Evolutionary conservation across 345 rosid genomes (phyloP).

Genomic region (Cardamine occulta): DNA sequence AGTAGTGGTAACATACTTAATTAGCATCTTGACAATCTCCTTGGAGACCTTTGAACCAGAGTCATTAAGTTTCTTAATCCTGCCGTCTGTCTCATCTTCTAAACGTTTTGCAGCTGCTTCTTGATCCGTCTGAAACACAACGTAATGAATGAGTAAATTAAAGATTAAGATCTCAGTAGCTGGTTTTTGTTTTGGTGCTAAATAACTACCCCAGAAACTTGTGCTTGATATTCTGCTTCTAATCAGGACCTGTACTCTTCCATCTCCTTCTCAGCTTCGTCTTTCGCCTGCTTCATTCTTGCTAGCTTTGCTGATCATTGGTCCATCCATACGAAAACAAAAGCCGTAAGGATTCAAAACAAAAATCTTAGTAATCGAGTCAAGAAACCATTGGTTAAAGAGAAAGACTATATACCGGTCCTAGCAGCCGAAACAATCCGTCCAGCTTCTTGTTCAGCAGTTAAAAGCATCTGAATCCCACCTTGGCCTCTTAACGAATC

Average conservation of each 20-base stretch:
- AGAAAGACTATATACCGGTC: conserved; percentile 28
- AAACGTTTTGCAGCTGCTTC: conserved; percentile 41
- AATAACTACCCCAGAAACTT: conserved; percentile 42
- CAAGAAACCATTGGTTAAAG: conserved; percentile 8
- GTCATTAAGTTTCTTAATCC: conserved; percentile 36
- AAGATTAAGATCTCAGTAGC: neutral
- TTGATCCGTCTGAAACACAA: conserved; percentile 39
- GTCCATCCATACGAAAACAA: neutral
- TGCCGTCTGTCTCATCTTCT: conserved; percentile 40
- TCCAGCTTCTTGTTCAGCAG: conserved; percentile 50
- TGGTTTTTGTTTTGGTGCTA: neutral
- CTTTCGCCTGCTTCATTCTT: conserved; percentile 50
- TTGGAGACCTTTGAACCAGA: conserved; percentile 42
- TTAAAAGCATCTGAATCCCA: conserved; percentile 48
- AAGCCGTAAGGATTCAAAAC: conserved; percentile 3
- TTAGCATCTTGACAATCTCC: conserved; percentile 46
- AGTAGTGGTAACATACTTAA: conserved; percentile 44
- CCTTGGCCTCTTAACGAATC: conserved; percentile 46
- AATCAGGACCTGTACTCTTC: conserved; percentile 35
- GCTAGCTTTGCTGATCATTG: conserved; percentile 42
- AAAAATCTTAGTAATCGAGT: neutral
- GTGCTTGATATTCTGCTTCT: conserved; percentile 44
- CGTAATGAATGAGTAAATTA: conserved; percentile 16
- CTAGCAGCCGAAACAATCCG: conserved; percentile 44
- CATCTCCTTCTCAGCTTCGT: conserved; percentile 49